Evolutionary conservation across 2,329 filamentous ascomycete species (phyloP).

Genomic region (Diaporthe sp.): DNA sequence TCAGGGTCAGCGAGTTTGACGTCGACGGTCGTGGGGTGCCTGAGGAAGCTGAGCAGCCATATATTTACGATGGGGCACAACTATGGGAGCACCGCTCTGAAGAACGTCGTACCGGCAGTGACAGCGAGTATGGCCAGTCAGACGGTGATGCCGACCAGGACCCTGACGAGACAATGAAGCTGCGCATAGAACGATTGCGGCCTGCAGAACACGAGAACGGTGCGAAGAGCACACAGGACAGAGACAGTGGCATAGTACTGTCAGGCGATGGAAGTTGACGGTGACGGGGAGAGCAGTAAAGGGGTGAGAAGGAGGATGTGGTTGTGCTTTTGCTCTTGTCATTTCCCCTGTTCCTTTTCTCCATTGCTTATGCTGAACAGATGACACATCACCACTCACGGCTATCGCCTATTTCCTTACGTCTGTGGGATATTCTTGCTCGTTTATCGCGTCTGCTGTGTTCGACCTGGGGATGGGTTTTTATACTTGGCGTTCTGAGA

Average conservation of each 20-base stretch:
- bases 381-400: constrained; percentile 31
- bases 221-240: constrained; percentile 36
- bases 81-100: constrained; percentile 32
- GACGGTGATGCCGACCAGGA: constrained; percentile 22
- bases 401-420: constrained; percentile 25
- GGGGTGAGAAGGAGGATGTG: background rate
- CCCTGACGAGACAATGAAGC: constrained; percentile 36
- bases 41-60: constrained; percentile 71
- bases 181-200: constrained; percentile 37
- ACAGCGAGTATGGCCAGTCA: constrained; percentile 15
- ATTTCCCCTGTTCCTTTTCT: background rate
- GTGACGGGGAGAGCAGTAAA: background rate
- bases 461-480: constrained; percentile 26
- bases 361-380: background rate
- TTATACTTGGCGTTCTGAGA: constrained; percentile 33
- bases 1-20: constrained; percentile 82
- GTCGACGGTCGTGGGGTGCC: constrained; percentile 82
- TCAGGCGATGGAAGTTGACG: constrained; percentile 34
- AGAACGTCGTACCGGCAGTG: background rate
- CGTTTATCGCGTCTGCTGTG: constrained; percentile 6
- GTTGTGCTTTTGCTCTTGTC: background rate
- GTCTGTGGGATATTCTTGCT: background rate
- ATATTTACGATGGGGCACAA: constrained; percentile 38
- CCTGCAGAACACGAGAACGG: constrained; percentile 20
- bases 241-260: constrained; percentile 39